Conservation (phyloP, 1,284 basidiomycete genomes). For the Cryptococcus hybrid region DNA sequence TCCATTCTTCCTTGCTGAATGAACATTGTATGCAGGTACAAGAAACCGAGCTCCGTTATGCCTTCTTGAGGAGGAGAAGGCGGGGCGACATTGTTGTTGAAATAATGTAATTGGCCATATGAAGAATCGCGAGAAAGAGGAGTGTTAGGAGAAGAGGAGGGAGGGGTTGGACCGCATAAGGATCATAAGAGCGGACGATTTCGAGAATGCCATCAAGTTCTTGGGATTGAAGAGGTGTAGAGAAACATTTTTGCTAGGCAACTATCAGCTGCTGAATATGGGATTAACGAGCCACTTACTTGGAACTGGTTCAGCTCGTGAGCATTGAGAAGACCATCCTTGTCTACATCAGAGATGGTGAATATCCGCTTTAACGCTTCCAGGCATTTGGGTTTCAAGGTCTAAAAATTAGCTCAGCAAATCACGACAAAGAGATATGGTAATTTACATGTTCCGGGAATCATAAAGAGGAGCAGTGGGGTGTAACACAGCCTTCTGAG, state of each 20-base stretch:
- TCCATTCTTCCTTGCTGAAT: conserved; percentile 95
- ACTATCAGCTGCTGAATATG: background rate
- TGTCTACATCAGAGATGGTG: conserved; percentile 91
- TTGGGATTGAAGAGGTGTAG: conserved; percentile 84
- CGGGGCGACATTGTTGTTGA: background rate
- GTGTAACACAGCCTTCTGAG: conserved; percentile 96
- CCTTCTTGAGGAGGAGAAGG: conserved; percentile 53
- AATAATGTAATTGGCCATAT: conserved; percentile 19
- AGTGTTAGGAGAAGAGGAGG: conserved; percentile 23
- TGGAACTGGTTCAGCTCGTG: conserved; percentile 96
- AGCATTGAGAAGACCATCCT: conserved; percentile 87
- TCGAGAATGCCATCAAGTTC: conserved; percentile 90
- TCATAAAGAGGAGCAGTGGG: conserved; percentile 97
- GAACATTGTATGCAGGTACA: conserved; percentile 95
- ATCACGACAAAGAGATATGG: background rate
- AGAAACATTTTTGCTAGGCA: conserved; percentile 84
- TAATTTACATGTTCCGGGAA: conserved; percentile 80
- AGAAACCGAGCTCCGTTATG: conserved; percentile 90
- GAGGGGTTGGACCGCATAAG: conserved; percentile 37
- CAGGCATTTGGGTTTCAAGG: conserved; percentile 64
- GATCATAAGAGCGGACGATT: conserved; percentile 71
- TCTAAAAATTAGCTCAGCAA: background rate
- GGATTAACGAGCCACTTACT: conserved; percentile 51
- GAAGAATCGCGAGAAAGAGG: conserved; percentile 20
- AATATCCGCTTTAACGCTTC: conserved; percentile 91